Evolutionary conservation across 352 stramenopile species (phyloP).

Genomic region (Lagenidium sp.): DNA sequence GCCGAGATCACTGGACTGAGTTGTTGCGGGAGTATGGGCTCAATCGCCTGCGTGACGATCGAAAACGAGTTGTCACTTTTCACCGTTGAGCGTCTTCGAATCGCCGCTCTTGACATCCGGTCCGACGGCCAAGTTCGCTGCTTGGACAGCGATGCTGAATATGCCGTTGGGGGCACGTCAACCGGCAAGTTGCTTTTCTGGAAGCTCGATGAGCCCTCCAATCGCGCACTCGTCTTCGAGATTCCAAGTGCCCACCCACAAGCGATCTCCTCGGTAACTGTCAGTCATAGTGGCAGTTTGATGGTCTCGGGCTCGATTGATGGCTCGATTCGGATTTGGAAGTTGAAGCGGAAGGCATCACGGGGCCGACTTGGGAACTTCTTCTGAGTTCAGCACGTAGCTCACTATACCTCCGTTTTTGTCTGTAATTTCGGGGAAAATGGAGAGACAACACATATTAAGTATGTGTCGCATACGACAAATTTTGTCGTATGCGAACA

Average conservation of each 20-base stretch:
- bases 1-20: slow-evolving; percentile 51
- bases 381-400: too few relatives aligned
- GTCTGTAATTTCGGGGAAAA: too few relatives aligned
- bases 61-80: slow-evolving; percentile 71
- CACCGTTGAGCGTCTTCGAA: slow-evolving; percentile 45
- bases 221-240: slow-evolving; percentile 55
- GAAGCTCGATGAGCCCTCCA: slow-evolving; percentile 69
- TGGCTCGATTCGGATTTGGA: slow-evolving; percentile 72
- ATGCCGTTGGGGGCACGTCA: slow-evolving; percentile 59
- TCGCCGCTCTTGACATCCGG: slow-evolving; percentile 46
- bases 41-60: slow-evolving; percentile 51
- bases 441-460: too few relatives aligned
- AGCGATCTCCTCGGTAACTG: slow-evolving; percentile 48
- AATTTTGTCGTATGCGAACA: too few relatives aligned
- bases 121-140: slow-evolving; percentile 53
- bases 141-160: slow-evolving; percentile 74
- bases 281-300: slow-evolving; percentile 45
- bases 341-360: slow-evolving; percentile 50
- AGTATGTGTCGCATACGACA: too few relatives aligned
- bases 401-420: too few relatives aligned
- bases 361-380: slow-evolving; percentile 44
- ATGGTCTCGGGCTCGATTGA: slow-evolving; percentile 52
- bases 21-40: slow-evolving; percentile 43
- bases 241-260: slow-evolving; percentile 62
- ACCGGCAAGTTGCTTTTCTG: slow-evolving; percentile 75